phyloP scores from a whole-genome alignment of 75 land plant species.

The Picea sitchensis region DNA sequence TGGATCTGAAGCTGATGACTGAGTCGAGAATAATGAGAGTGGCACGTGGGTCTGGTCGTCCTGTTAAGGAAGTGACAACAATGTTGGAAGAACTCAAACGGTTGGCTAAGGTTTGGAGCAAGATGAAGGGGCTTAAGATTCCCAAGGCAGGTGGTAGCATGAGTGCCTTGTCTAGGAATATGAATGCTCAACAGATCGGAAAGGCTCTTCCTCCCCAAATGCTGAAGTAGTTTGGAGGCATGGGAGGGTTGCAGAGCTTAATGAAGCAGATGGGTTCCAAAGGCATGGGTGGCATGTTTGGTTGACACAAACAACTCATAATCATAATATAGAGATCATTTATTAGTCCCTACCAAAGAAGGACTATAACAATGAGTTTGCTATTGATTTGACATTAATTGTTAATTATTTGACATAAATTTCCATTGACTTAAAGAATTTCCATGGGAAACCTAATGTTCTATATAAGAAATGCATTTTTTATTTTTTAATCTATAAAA shows the following conservation, averaged over 20 bases:
- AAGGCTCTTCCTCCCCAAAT: slow-evolving; percentile 92
- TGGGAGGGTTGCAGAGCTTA: slow-evolving; percentile 83
- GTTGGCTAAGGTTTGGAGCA: slow-evolving; percentile 92
- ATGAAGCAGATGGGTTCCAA: slow-evolving; percentile 91
- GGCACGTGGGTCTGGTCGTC: slow-evolving; percentile 83
- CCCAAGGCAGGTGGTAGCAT: slow-evolving; percentile 91
- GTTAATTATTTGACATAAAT: too few relatives aligned
- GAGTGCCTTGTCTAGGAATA: slow-evolving; percentile 86
- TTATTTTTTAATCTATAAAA: too few relatives aligned
- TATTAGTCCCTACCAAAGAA: too few relatives aligned
- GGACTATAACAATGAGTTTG: too few relatives aligned
- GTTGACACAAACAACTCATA: slow-evolving; percentile 25
- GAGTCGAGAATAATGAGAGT: slow-evolving; percentile 80
- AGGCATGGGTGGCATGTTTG: slow-evolving; percentile 77
- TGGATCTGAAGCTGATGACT: slow-evolving; percentile 84
- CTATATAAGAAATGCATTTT: too few relatives aligned
- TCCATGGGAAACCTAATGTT: too few relatives aligned
- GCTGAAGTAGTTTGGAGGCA: slow-evolving; percentile 91
- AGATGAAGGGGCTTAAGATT: slow-evolving; percentile 98
- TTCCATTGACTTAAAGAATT: too few relatives aligned
- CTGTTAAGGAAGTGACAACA: slow-evolving; percentile 61
- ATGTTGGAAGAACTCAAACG: slow-evolving; percentile 94
- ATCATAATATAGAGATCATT: background rate
- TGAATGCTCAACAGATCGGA: slow-evolving; percentile 92
- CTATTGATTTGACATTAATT: too few relatives aligned